Conservation (phyloP, 1,284 basidiomycete species). For the Hypsizygus ulmarius region DNA sequence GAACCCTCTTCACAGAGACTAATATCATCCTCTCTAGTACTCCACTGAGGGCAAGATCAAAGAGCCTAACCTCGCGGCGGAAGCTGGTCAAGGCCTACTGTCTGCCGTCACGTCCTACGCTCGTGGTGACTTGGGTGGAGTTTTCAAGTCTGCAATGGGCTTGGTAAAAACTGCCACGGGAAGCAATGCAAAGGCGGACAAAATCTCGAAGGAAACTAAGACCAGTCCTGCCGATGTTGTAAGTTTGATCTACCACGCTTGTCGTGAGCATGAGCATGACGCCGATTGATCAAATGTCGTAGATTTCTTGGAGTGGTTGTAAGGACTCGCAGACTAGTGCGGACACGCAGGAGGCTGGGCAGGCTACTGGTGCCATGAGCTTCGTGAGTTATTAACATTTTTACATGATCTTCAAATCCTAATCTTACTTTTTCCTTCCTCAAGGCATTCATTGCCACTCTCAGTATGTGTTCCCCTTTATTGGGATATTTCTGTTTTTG, state of each 20-base stretch:
- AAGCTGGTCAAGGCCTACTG: conserved; percentile 75
- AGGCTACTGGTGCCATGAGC: conserved; percentile 88
- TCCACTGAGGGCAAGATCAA: conserved; percentile 93
- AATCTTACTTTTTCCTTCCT: background rate
- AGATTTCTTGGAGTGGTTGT: conserved; percentile 86
- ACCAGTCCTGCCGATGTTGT: conserved; percentile 76
- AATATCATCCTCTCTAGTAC: conserved; percentile 48
- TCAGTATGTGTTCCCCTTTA: conserved; percentile 42
- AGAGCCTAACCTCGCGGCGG: conserved; percentile 81
- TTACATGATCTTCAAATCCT: conserved; percentile 1
- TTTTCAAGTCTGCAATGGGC: conserved; percentile 56
- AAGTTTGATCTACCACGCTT: conserved; percentile 22
- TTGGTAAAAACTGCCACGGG: conserved; percentile 49
- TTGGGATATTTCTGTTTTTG: background rate
- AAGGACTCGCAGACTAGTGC: conserved; percentile 93
- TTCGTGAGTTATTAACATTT: conserved; percentile 44
- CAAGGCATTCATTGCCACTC: conserved; percentile 72
- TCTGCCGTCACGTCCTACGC: conserved; percentile 71
- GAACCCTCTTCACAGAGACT: background rate
- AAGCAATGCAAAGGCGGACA: conserved; percentile 54
- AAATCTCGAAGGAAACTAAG: conserved; percentile 63
- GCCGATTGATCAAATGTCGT: background rate
- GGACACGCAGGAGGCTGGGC: conserved; percentile 79
- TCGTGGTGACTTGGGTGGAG: conserved; percentile 74
- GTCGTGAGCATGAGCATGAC: background rate